Conservation (phyloP, 441 rosid species). For the Erysimum pusillum region DNA sequence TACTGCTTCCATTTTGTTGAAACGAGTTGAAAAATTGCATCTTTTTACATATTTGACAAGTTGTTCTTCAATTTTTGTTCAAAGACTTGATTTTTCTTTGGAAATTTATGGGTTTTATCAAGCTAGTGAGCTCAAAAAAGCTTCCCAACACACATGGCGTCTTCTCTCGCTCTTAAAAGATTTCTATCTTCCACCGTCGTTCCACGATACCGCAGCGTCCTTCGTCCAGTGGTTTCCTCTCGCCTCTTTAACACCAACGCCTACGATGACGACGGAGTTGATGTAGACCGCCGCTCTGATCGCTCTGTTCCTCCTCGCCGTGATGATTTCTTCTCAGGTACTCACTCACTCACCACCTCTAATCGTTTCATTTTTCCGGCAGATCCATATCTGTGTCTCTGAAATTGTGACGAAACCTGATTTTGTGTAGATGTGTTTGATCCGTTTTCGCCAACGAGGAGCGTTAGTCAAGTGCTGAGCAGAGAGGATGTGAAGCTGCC, state of each 20-base stretch:
- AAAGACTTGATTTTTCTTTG: no score
- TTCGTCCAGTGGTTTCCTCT: constrained; percentile 46
- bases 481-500: constrained; percentile 76
- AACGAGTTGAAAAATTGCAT: neutral
- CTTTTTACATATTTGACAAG: neutral
- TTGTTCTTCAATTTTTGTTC: neutral
- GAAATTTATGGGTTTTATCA: no score
- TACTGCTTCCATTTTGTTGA: neutral
- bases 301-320: constrained; percentile 54
- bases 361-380: neutral
- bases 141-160: constrained; percentile 56
- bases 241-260: constrained; percentile 73
- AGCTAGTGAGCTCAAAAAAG: neutral
- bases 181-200: constrained; percentile 49
- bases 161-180: constrained; percentile 59
- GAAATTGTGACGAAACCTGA: neutral
- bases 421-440: constrained; percentile 59
- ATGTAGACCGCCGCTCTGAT: constrained; percentile 42
- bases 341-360: neutral
- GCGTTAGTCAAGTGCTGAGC: constrained; percentile 64
- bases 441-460: constrained; percentile 67
- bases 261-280: constrained; percentile 47
- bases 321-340: constrained; percentile 65
- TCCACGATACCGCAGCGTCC: constrained; percentile 31
- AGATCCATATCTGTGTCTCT: no score